Percentiles rank a stretch among this genome's conserved stretches.
Evolutionary conservation across 2,329 filamentous ascomycete genomes (phyloP).

Genomic region (Aspergillus hiratsukae): DNA sequence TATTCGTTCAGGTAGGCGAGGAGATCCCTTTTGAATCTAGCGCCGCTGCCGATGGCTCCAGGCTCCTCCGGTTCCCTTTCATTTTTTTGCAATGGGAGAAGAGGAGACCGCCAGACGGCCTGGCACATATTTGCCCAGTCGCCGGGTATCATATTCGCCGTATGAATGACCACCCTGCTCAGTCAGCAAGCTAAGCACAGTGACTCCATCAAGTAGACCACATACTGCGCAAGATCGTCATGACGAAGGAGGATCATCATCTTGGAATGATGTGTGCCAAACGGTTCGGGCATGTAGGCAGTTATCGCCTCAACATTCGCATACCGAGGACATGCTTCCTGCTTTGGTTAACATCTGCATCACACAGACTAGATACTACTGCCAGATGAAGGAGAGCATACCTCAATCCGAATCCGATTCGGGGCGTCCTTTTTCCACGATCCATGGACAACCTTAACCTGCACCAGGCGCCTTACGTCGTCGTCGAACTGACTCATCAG

Average conservation of each 20-base stretch:
- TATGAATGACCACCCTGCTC: slow-evolving; percentile 67
- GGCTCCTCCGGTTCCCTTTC: slow-evolving; percentile 7
- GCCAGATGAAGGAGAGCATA: slow-evolving; percentile 23
- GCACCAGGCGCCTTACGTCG: slow-evolving; percentile 50
- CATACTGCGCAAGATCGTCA: slow-evolving; percentile 66
- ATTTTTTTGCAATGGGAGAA: slow-evolving; percentile 50
- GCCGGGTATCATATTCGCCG: slow-evolving; percentile 82
- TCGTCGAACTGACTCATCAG: slow-evolving; percentile 56
- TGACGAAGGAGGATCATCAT: slow-evolving; percentile 80
- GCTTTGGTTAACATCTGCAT: neutral
- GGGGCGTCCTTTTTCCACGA: slow-evolving; percentile 65
- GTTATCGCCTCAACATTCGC: slow-evolving; percentile 66
- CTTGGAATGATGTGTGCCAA: slow-evolving; percentile 81
- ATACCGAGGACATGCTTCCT: slow-evolving; percentile 60
- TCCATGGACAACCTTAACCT: slow-evolving; percentile 59
- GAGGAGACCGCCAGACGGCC: slow-evolving; percentile 72
- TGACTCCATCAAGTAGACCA: neutral
- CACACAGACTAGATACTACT: neutral
- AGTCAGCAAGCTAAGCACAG: slow-evolving; percentile 1
- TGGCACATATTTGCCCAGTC: slow-evolving; percentile 90
- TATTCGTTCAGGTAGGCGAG: slow-evolving; percentile 69
- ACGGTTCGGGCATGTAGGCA: slow-evolving; percentile 77
- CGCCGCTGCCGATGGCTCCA: slow-evolving; percentile 54
- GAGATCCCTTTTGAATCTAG: slow-evolving; percentile 70
- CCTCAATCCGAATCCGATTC: slow-evolving; percentile 55